A percentile compares a stretch with the other conserved stretches of the same genome.
These are phyloP conservation scores for Pseudocercospora fuligena DNA, from an alignment of 2,329 filamentous ascomycete genomes.

Conservation along the genomic window DNA sequence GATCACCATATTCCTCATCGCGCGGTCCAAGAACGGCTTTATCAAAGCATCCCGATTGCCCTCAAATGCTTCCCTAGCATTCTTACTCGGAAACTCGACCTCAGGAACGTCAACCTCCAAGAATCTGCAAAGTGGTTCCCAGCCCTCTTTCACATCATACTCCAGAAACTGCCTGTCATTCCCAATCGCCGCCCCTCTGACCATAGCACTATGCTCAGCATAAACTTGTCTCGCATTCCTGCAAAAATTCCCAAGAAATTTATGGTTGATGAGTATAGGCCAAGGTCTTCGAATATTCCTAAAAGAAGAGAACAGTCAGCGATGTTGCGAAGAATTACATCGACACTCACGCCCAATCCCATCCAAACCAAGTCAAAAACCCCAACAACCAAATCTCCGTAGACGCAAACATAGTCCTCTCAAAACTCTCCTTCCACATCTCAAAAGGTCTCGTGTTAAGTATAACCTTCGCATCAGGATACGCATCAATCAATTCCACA, in stretches of 20 bases:
- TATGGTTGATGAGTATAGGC: not conserved
- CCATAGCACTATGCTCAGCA: not conserved
- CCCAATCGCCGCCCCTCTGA: not conserved
- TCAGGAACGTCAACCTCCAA: not conserved
- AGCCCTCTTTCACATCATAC: not conserved
- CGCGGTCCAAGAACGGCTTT: not conserved
- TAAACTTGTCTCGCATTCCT: constrained; percentile 15
- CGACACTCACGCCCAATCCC: not conserved
- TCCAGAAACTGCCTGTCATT: not conserved
- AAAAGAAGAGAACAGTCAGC: not conserved
- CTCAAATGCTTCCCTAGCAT: not conserved
- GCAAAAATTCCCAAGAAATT: not conserved
- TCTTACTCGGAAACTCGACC: not conserved
- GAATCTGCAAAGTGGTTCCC: not conserved
- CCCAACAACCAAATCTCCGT: not conserved
- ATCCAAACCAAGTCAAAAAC: not conserved
- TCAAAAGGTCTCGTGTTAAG: not conserved
- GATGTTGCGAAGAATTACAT: not conserved
- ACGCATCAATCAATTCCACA: not conserved
- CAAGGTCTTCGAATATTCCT: not conserved
- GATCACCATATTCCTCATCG: constrained; percentile 2
- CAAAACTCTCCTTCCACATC: not conserved
- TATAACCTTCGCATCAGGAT: not conserved
- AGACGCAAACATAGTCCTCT: not conserved
- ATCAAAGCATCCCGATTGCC: not conserved